A percentile compares a stretch with the other conserved stretches of the same genome.
phyloP scores from a whole-genome alignment of 78 protist genomes.

The Isochrysis galbana region DNA sequence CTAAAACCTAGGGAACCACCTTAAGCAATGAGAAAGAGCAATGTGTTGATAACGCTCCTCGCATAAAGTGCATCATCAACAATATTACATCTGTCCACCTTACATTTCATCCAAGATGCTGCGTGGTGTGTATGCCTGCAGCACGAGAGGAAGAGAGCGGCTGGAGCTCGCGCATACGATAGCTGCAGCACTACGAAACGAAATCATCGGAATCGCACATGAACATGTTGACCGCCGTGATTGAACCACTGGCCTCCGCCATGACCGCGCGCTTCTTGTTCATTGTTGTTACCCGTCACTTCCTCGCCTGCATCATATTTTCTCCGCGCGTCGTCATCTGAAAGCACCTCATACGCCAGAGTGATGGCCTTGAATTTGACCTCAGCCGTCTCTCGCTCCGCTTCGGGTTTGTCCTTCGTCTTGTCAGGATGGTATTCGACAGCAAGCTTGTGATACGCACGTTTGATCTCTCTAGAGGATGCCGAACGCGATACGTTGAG shows the following conservation, averaged over 20 bases:
- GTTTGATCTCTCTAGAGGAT: not conserved
- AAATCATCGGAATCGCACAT: not conserved
- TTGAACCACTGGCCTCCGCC: not conserved
- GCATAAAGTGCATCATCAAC: no score
- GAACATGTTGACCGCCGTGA: conserved; percentile 2
- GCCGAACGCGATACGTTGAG: not conserved
- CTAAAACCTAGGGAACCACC: no score
- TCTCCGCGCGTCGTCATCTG: not conserved
- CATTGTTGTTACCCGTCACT: not conserved
- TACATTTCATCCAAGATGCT: no score
- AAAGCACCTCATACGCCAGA: conserved; percentile 8
- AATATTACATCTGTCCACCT: no score
- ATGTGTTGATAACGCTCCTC: no score
- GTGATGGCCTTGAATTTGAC: not conserved
- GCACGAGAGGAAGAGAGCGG: no score
- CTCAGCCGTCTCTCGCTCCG: not conserved
- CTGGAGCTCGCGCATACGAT: no score
- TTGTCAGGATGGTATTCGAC: conserved; percentile 4
- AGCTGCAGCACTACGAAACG: no score
- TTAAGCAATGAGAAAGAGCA: no score
- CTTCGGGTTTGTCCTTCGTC: not conserved
- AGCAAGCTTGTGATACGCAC: conserved; percentile 11
- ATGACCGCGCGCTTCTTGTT: not conserved
- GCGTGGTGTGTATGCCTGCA: no score
- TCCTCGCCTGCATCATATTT: conserved; percentile 5